Base-by-base conservation (phyloP, 495 filamentous ascomycete species). In the Annulohypoxylon moriforme region DNA sequence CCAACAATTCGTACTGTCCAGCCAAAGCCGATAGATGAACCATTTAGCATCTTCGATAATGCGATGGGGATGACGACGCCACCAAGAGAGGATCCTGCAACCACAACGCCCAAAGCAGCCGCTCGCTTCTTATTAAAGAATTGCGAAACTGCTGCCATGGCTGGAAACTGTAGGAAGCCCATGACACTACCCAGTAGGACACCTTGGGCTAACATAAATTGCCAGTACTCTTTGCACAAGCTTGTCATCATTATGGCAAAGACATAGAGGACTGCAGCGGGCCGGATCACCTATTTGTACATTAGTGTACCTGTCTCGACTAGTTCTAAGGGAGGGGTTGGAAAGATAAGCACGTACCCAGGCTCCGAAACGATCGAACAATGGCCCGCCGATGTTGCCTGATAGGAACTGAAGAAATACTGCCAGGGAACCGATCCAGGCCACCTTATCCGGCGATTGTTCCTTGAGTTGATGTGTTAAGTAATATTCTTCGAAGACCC, bases 401-500 rank as follows among this genome's bases (percentile, higher is more conserved):
- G 71, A 60, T n/a, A 76, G 67, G 67, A 89, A 88, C 31, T 82
- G 76, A 29, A 86, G 62, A 67, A 87, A 89, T 1, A 76, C 61
- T 8, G 77, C 70, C 0, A 89, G 64, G 1, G 88, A 87, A 1
- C 88, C 88, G 13, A 92, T 83, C 89, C 89, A 91, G 49, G 88
- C 82, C 24, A 91, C 82, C 4, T 84, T 77, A 40, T 86, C 88
- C 27, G 83, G 72, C 0, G 83, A 77, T 14, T 85, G 67, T 14
- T 79, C 68, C 1, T 74, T 64, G 1, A 92, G 83, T 46, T 86
- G 83, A 44, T 84, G 73, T 1, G 70, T 68, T n/a, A 80, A 58
- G 75, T 91, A 92, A 79, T 91, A 90, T 16, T 85, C 80, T 67
- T 89, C 78, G 67, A 91, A 92, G 13, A 88, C 75, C 8, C 89